phyloP scores from a whole-genome alignment of 306 rosid species.

The Fagus crenata region DNA sequence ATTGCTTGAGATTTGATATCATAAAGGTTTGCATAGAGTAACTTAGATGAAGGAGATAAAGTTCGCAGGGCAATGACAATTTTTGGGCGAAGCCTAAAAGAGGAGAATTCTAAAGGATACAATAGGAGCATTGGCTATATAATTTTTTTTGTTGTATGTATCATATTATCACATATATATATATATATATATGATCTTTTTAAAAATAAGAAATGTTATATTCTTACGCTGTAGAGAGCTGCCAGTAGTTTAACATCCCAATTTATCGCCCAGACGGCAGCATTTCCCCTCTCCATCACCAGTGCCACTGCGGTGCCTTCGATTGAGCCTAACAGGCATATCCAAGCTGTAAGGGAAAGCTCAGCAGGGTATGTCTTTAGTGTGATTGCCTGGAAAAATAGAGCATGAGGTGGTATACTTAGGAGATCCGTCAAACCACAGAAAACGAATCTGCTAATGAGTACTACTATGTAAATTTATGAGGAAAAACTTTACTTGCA shows the following conservation, averaged over 20 bases:
- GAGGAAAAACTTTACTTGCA: conserved; percentile 53
- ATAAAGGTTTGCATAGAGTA: background rate
- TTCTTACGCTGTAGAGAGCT: conserved; percentile 55
- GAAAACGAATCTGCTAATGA: too few species aligned
- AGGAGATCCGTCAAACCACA: background rate
- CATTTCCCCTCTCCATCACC: conserved; percentile 65
- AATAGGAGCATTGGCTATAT: too few species aligned
- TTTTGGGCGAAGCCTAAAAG: background rate
- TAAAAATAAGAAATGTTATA: background rate
- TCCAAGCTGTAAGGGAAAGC: conserved; percentile 90
- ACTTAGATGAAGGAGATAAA: background rate
- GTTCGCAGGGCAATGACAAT: background rate
- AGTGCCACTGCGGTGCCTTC: conserved; percentile 73
- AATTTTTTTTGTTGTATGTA: too few species aligned
- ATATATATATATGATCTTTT: too few species aligned
- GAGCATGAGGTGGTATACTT: conserved; percentile 5
- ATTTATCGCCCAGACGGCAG: conserved; percentile 58
- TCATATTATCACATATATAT: too few species aligned
- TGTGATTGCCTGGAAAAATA: conserved; percentile 56
- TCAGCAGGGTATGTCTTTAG: conserved; percentile 73
- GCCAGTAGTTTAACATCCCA: conserved; percentile 61
- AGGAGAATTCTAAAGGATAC: too few species aligned
- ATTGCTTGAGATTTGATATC: background rate
- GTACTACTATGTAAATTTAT: background rate
- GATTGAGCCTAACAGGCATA: conserved; percentile 68